These are phyloP conservation scores for Pueraria montana DNA, from an alignment of 306 rosid species.

Conservation along the genomic window DNA sequence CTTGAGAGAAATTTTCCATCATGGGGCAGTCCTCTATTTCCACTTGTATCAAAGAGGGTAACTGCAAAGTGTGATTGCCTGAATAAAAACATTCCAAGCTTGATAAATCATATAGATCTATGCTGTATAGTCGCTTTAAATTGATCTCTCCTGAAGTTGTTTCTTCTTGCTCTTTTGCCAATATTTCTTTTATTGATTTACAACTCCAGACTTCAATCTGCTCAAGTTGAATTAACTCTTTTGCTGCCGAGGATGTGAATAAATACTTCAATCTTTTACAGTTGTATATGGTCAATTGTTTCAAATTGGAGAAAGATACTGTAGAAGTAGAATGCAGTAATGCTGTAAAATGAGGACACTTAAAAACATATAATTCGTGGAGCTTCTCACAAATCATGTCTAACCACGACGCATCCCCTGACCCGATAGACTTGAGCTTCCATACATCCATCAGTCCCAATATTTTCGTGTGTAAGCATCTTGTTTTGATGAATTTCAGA, in stretches of 20 bases:
- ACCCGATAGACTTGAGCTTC: slow-evolving; percentile 5
- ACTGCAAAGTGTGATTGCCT: slow-evolving; percentile 15
- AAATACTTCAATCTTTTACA: slow-evolving; percentile 13
- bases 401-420: background rate
- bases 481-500: too few species aligned
- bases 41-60: slow-evolving; percentile 27
- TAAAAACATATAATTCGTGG: rapidly evolving
- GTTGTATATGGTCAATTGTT: rapidly evolving
- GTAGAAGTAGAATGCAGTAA: slow-evolving; percentile 19
- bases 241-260: slow-evolving; percentile 29
- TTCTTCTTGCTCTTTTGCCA: slow-evolving; percentile 1
- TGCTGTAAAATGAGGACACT: slow-evolving; percentile 17
- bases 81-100: slow-evolving; percentile 31
- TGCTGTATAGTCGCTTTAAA: background rate
- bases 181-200: slow-evolving; percentile 15
- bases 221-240: background rate
- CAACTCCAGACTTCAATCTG: rapidly evolving
- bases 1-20: slow-evolving; percentile 15
- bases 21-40: slow-evolving; percentile 9
- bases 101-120: background rate
- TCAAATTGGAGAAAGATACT: slow-evolving; percentile 18
- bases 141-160: background rate
- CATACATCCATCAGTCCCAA: rapidly evolving
- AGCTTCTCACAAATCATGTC: background rate
- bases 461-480: rapidly evolving